Evolutionary conservation across 495 filamentous ascomycete genomes (phyloP), one percentile per base, ranked within the genome.

Genomic region (Penicillium paradoxum): DNA sequence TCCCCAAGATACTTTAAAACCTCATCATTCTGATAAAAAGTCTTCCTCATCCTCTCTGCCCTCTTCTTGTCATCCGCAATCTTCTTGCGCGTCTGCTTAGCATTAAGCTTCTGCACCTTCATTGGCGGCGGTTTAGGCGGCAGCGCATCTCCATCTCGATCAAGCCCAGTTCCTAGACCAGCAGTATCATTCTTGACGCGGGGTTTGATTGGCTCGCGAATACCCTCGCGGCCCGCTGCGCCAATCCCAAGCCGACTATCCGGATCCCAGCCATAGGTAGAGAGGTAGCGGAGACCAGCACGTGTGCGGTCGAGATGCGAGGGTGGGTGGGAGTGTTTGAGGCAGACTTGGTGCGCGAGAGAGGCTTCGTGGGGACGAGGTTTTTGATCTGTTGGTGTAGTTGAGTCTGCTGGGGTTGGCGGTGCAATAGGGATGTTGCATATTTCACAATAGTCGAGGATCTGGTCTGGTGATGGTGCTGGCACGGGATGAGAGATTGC

Each of bases 261-360:
- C 0, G 88, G 90, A 65, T 96, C 88, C 88, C 89, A 97, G 33
- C 92, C 91, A 56, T 90, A 84, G 1, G 83, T 76, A 27, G 84
- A 77, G 3, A 97, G 81, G 44, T 88, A 84, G 49, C 79, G 77
- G 7, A 97, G 75, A 0, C 91, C 91, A 66, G 83, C 82, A 32
- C 87, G 79, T 2, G 76, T 78, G n/a, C 91, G 85, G 66, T 95
- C 87, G 2, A 96, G 70, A 49, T 87, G 79, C 0, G 90, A 95
- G 2, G 92, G 92, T 0, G 91, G 89, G 58, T 91, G 82, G 0
- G 89, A 91, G 61, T 96, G 89, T 14, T 77, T 60, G 2, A 96
- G 78, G 57, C 83, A 88, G 38, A 89, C 73, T 74, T 96, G 91
- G 59, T 97, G 91, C 0, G 87, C 85, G 51, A 95, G 76, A 11